A percentile compares a stretch with the other conserved stretches of the same genome.
Evolutionary conservation across 2,329 filamentous ascomycete species (phyloP).

Genomic region (Cordyceps fumosorosea): DNA sequence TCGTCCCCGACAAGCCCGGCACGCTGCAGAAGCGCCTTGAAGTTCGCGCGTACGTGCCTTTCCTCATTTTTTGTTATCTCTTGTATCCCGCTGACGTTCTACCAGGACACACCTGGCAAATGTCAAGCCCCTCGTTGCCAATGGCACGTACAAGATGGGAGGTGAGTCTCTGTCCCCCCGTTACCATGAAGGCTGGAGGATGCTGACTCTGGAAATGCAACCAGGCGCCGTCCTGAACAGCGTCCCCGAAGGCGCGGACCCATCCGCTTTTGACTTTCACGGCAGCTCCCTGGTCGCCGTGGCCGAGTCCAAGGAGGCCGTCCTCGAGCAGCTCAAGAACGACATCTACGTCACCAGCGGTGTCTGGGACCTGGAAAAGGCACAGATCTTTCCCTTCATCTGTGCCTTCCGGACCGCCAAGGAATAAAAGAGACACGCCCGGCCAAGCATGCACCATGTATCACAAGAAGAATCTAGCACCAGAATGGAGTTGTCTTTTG

Average conservation of each 20-base stretch:
- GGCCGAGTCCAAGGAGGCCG: conserved; percentile 63
- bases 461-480: background rate
- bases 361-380: conserved; percentile 75
- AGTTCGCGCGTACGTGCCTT: conserved; percentile 41
- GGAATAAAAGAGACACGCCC: background rate
- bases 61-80: background rate
- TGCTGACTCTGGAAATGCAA: background rate
- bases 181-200: background rate
- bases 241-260: conserved; percentile 54
- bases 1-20: conserved; percentile 61
- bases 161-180: conserved; percentile 33
- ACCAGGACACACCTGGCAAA: conserved; percentile 47
- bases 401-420: conserved; percentile 33
- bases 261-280: conserved; percentile 58
- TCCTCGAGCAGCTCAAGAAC: conserved; percentile 56
- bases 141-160: conserved; percentile 57
- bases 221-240: conserved; percentile 62
- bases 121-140: conserved; percentile 44
- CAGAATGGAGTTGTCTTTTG: background rate
- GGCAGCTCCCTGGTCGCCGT: conserved; percentile 65
- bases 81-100: background rate
- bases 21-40: conserved; percentile 54
- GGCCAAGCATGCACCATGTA: background rate
- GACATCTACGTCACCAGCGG: conserved; percentile 67
- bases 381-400: conserved; percentile 45